Conservation (phyloP, 2,329 filamentous ascomycete species). For the Pseudogymnoascus sp. region DNA sequence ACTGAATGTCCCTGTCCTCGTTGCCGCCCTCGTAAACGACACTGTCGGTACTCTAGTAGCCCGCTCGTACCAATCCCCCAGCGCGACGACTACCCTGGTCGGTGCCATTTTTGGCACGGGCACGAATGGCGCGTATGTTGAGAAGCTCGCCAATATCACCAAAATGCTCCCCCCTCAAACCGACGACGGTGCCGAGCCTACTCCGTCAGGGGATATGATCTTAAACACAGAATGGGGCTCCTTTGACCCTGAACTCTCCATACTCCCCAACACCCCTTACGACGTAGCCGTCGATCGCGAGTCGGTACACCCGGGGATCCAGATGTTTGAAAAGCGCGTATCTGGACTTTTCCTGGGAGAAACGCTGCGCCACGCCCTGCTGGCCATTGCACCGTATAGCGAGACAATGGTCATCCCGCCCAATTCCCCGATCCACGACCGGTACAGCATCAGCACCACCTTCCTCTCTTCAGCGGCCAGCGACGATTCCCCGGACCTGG, state of each 20-base stretch:
- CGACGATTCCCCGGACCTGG: constrained; percentile 66
- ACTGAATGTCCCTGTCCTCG: constrained; percentile 78
- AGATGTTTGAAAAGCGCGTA: constrained; percentile 98
- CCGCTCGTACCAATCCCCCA: constrained; percentile 86
- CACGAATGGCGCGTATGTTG: constrained; percentile 94
- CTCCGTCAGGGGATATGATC: constrained; percentile 85
- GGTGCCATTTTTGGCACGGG: constrained; percentile 97
- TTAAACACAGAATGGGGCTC: constrained; percentile 98
- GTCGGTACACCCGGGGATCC: constrained; percentile 84
- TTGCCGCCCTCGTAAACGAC: constrained; percentile 95
- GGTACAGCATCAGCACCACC: constrained; percentile 87
- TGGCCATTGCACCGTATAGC: constrained; percentile 67
- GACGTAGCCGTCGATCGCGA: constrained; percentile 71
- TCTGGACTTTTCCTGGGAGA: constrained; percentile 98
- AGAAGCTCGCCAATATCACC: constrained; percentile 78
- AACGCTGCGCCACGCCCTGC: constrained; percentile 71
- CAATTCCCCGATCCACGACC: constrained; percentile 61
- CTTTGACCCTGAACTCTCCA: constrained; percentile 88
- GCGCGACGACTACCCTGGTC: constrained; percentile 78
- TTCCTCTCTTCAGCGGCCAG: constrained; percentile 82
- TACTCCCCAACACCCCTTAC: constrained; percentile 79
- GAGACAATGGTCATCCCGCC: constrained; percentile 65
- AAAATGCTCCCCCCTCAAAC: constrained; percentile 52
- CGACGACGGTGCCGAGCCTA: constrained; percentile 68
- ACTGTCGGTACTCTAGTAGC: constrained; percentile 98